Conservation (phyloP, 495 filamentous ascomycete genomes). For the Diplogelasinospora grovesii region DNA sequence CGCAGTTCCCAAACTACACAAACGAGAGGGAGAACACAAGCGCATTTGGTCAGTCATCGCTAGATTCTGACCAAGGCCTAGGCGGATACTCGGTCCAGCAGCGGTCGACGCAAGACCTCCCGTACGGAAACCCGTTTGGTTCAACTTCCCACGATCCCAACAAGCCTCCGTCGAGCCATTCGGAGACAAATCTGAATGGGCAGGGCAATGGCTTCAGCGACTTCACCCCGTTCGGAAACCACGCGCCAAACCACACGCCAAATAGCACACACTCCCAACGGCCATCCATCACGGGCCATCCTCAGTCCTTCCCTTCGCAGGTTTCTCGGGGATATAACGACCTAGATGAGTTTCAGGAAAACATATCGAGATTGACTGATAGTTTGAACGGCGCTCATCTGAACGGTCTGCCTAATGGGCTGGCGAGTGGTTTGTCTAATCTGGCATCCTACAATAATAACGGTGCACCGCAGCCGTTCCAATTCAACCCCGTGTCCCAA, state of each 20-base stretch:
- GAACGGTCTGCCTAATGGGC: too few species aligned
- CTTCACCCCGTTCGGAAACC: conserved; percentile 1
- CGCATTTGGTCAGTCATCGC: neutral
- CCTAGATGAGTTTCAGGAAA: conserved; percentile 9
- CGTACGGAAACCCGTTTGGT: conserved; percentile 11
- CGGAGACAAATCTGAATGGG: conserved; percentile 22
- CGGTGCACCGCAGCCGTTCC: conserved; percentile 18
- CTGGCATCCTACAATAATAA: conserved; percentile 6
- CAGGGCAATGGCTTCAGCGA: conserved; percentile 8
- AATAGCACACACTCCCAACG: conserved; percentile 21
- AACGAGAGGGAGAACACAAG: conserved; percentile 26
- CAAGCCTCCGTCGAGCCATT: conserved; percentile 24
- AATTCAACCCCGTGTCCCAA: conserved; percentile 31
- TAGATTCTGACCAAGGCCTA: conserved; percentile 5
- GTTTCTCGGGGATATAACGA: conserved; percentile 5
- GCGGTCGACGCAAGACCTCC: conserved; percentile 14
- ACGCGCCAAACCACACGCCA: neutral
- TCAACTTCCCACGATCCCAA: conserved; percentile 20
- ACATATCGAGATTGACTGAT: conserved; percentile 2
- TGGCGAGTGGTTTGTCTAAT: neutral
- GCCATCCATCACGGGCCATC: conserved; percentile 14
- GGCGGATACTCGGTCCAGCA: neutral
- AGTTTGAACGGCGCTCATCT: conserved; percentile 2
- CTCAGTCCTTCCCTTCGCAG: conserved; percentile 12
- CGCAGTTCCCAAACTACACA: conserved; percentile 10